Evolutionary conservation across 179 eudicot species (phyloP), one percentile per base, ranked within the genome.

Genomic region (Corrigiola litoralis): DNA sequence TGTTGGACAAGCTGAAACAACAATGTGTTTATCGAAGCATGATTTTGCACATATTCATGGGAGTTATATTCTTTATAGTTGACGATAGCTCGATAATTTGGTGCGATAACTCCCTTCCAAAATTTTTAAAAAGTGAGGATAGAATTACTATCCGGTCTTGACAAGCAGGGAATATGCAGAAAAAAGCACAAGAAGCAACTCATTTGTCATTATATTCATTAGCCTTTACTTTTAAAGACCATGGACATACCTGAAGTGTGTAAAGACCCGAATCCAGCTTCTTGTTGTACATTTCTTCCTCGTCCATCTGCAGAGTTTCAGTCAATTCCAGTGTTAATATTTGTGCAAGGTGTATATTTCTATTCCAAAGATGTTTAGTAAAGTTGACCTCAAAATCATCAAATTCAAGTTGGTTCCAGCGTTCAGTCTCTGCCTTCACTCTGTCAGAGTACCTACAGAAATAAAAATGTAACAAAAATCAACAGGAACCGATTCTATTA

Each of bases 241-340:
- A 25, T 13, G 29, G 13, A 48, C 25, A 34, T 65, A 84, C 99
- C 92, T 94, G 99, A 48, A 94, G 96, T 13, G 89, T 86, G 79
- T 86, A 94, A 32, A 94, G 95, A 58, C 97, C 99, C 66, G 96
- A 82, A 72, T 94, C 99, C 52, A 94, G 73, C 81, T 83, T 90
- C 61, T 88, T 67, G 36, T 79, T 90, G 82, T 94, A 94, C 69
- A 70, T 86, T 71, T 90, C 97, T 3, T 94, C 97, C 65, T 94
- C 99, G 44, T 90, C 96, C 85, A 94, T 83, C 99, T 94, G 84
- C 78, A 80, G 67, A 25, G 72, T 53, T 41, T 44, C 14, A 36
- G 18, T 32, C 11, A 56, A 31, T 23, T 45, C 53, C 65, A 63
- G 62, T 28, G 69, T 66, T 65, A 58, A 40, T 38, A 42, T 50